Conservation (phyloP, 768 basidiomycete species). For the Peribolospora kevripleyi region DNA sequence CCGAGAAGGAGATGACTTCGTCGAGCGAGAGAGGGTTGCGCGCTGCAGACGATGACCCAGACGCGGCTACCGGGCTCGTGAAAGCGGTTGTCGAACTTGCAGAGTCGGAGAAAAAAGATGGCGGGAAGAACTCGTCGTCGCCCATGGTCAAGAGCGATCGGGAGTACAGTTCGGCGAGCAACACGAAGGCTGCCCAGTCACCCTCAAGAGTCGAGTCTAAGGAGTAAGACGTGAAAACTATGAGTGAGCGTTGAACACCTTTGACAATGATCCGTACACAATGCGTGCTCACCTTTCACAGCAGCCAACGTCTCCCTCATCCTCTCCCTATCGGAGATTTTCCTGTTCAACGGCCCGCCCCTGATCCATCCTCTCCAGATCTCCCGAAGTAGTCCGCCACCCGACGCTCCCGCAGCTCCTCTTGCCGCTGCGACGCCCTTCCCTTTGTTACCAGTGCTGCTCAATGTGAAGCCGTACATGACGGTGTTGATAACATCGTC, state of each 20-base stretch:
- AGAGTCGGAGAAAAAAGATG: not conserved
- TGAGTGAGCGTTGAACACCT: not conserved
- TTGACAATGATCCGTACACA: conserved; percentile 19
- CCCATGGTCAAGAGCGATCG: conserved; percentile 73
- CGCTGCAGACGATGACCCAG: conserved; percentile 12
- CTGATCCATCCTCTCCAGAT: conserved; percentile 45
- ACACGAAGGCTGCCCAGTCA: conserved; percentile 44
- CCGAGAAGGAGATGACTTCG: conserved; percentile 49
- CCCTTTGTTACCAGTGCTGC: conserved; percentile 7
- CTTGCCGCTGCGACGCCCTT: conserved; percentile 2
- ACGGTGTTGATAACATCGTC: conserved; percentile 33
- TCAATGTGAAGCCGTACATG: conserved; percentile 12
- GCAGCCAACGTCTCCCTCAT: not conserved
- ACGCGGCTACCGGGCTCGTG: conserved; percentile 4
- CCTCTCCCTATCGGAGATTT: conserved; percentile 21
- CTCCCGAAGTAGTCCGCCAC: conserved; percentile 44
- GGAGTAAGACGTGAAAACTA: conserved; percentile 2
- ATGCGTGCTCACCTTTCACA: conserved; percentile 9
- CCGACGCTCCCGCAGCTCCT: conserved; percentile 26
- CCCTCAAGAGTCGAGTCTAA: conserved; percentile 26
- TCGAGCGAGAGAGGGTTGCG: conserved; percentile 59
- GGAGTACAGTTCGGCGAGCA: conserved; percentile 57
- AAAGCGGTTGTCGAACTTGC: not conserved
- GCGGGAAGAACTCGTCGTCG: conserved; percentile 84
- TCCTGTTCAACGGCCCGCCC: conserved; percentile 35